Evolutionary conservation across 2,329 filamentous ascomycete species (phyloP).

Genomic region (Chaetomiaceae sp.): DNA sequence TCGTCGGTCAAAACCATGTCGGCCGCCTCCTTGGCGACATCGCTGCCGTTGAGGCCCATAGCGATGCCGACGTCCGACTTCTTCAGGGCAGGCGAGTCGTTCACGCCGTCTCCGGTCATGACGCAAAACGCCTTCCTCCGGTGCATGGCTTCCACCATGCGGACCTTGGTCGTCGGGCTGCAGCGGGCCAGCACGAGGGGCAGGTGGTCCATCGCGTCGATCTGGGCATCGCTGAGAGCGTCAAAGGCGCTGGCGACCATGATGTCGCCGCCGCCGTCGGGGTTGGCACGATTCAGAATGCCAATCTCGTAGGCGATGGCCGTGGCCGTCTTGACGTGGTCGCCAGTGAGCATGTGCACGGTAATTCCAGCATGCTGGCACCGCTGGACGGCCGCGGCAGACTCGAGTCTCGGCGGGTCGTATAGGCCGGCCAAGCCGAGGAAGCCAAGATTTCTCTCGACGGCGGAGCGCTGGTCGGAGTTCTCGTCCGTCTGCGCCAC

Average conservation of each 20-base stretch:
- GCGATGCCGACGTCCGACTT: slow-evolving; percentile 97
- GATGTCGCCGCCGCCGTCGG: slow-evolving; percentile 42
- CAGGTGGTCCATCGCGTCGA: slow-evolving; percentile 57
- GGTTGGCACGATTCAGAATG: slow-evolving; percentile 42
- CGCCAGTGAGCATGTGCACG: slow-evolving; percentile 67
- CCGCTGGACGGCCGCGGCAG: slow-evolving; percentile 54
- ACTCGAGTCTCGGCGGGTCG: slow-evolving; percentile 66
- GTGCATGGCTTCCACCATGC: slow-evolving; percentile 70
- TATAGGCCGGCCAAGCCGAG: slow-evolving; percentile 69
- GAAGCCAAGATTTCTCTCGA: slow-evolving; percentile 57
- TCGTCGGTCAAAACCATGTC: slow-evolving; percentile 90
- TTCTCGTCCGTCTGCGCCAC: slow-evolving; percentile 29
- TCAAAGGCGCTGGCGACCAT: slow-evolving; percentile 63
- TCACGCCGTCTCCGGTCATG: slow-evolving; percentile 98
- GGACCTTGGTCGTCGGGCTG: slow-evolving; percentile 67
- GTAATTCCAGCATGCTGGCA: slow-evolving; percentile 59
- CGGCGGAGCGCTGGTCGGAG: slow-evolving; percentile 45
- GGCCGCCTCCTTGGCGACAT: slow-evolving; percentile 91
- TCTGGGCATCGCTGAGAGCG: slow-evolving; percentile 55
- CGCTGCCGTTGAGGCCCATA: slow-evolving; percentile 92
- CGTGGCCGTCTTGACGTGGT: slow-evolving; percentile 63
- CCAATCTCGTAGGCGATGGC: slow-evolving; percentile 63
- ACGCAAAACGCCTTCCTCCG: slow-evolving; percentile 67
- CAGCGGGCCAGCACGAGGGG: slow-evolving; percentile 67
- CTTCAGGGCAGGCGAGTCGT: slow-evolving; percentile 93